Evolutionary conservation across 2,329 filamentous ascomycete genomes (phyloP).

Genomic region (Didymosphaeria variabile): DNA sequence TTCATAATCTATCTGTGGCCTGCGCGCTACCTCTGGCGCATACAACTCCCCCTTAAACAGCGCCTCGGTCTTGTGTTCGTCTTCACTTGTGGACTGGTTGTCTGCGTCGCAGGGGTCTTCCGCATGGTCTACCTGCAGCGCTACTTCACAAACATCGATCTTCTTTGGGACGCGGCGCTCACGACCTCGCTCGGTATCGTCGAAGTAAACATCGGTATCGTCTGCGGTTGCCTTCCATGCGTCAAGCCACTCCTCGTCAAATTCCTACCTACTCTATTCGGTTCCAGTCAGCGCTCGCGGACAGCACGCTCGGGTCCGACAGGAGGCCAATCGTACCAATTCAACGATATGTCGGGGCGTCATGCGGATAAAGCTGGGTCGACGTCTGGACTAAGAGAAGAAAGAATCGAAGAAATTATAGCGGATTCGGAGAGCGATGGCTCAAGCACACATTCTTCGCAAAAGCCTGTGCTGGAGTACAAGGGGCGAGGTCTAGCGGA

Average conservation of each 20-base stretch:
- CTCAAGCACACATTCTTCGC: conserved; percentile 4
- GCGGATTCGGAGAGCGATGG: conserved; percentile 3
- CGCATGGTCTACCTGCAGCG: conserved; percentile 7
- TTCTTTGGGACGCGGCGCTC: conserved; percentile 12
- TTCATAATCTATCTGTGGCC: conserved; percentile 14
- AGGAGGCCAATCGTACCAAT: not conserved
- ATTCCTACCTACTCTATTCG: conserved; percentile 5
- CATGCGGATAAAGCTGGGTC: conserved; percentile 8
- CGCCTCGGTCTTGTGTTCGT: conserved; percentile 13
- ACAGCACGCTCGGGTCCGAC: not conserved
- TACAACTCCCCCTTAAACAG: conserved; percentile 11
- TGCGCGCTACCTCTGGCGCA: conserved; percentile 12
- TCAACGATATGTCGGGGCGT: conserved; percentile 5
- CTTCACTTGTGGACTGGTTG: conserved; percentile 12
- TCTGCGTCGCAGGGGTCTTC: conserved; percentile 12
- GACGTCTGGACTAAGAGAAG: conserved; percentile 4
- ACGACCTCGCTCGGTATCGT: conserved; percentile 10
- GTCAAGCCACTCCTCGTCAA: conserved; percentile 3
- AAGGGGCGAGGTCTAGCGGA: not conserved
- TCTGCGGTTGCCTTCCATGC: conserved; percentile 14
- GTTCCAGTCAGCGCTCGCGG: not conserved
- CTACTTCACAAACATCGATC: conserved; percentile 11
- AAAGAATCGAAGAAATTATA: not conserved
- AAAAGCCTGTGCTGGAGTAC: not conserved
- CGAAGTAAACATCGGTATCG: conserved; percentile 14